Base-by-base conservation (phyloP, 192 early-diverging fungal species). In the Coemansia sp. region DNA sequence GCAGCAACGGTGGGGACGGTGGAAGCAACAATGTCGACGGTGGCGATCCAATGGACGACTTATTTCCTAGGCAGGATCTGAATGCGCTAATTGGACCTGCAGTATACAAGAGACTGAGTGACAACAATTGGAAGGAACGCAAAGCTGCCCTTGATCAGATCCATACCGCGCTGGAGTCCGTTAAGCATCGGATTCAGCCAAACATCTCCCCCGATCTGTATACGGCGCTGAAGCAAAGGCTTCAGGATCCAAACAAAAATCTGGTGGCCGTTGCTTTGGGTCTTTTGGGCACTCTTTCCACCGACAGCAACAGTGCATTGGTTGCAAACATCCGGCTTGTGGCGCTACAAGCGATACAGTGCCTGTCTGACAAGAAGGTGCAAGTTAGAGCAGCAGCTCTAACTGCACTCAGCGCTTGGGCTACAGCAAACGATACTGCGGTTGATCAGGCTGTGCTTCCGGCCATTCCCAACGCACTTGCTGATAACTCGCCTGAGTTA, bases 221-320 rank as follows among this genome's bases (percentile, higher is more conserved):
- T 8, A 69, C 89, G 1, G 89, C 93, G 8, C 79, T 99, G 47
- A 98, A 97, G 70, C 78, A 75, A 40, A 87, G 98, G 45, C 80
- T 99, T 43, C 84, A 80, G 26, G 98, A 99, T 70, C 90, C 86
- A 61, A 99, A 99, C 84, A 94, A 95, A 70, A 97, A 94, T 66
- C 76, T 99, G 18, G 87, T 89, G 11, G 88, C 89, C 10, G 74
- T 87, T 60, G 88, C 95, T 0, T 86, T 95, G 41, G 94, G 94
- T n/a, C 78, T 99, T 21, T 85, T 90, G 46, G 91, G 89, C 1
- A 78, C 74, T 8, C 72, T 99, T 15, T 92, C 94, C 4, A 71
- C 83, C 0, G 90, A 93, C 13, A 91, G 95, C 82, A 96, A 94
- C 9, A 91, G 92, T 39, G 94, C 94, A 3, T 94, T 93, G 73